Evolutionary conservation across 371 early-diverging fungal species (phyloP).

Genomic region (Actinomortierella ambigua): DNA sequence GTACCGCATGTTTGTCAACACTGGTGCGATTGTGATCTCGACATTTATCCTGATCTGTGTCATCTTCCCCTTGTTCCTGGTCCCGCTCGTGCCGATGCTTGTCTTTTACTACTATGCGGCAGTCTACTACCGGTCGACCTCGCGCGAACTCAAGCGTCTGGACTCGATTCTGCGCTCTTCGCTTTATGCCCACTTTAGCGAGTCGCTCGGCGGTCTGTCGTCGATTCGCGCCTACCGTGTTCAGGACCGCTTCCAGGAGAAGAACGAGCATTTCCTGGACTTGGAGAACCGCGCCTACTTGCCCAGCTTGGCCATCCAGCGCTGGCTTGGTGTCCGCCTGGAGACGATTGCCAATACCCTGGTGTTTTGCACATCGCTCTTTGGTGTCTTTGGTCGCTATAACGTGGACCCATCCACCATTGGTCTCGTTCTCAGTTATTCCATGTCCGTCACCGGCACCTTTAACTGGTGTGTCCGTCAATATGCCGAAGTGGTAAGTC

Average conservation of each 20-base stretch:
- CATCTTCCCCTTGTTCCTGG: conserved; percentile 67
- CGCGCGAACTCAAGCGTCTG: conserved; percentile 81
- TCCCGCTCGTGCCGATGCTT: conserved; percentile 32
- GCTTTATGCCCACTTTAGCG: conserved; percentile 83
- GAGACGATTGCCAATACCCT: conserved; percentile 41
- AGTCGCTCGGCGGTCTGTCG: conserved; percentile 70
- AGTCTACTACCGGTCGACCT: conserved; percentile 71
- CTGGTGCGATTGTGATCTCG: conserved; percentile 64
- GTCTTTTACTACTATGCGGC: conserved; percentile 71
- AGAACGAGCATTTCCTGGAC: conserved; percentile 53
- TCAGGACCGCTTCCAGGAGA: conserved; percentile 57
- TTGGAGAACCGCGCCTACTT: conserved; percentile 68
- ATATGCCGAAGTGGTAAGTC: conserved; percentile 48
- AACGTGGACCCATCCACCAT: conserved; percentile 14
- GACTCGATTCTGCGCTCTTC: conserved; percentile 88
- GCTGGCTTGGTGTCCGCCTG: conserved; percentile 74
- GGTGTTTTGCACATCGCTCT: conserved; percentile 48
- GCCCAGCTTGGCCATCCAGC: conserved; percentile 66
- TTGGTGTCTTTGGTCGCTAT: conserved; percentile 30
- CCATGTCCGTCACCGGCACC: conserved; percentile 49
- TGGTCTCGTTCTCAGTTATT: conserved; percentile 47
- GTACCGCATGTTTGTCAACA: conserved; percentile 70
- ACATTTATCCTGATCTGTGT: conserved; percentile 71
- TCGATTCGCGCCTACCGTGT: conserved; percentile 82
- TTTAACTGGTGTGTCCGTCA: conserved; percentile 51